phyloP scores from a whole-genome alignment of 208 protist genomes.

The Acanthamoeba castellanii region DNA sequence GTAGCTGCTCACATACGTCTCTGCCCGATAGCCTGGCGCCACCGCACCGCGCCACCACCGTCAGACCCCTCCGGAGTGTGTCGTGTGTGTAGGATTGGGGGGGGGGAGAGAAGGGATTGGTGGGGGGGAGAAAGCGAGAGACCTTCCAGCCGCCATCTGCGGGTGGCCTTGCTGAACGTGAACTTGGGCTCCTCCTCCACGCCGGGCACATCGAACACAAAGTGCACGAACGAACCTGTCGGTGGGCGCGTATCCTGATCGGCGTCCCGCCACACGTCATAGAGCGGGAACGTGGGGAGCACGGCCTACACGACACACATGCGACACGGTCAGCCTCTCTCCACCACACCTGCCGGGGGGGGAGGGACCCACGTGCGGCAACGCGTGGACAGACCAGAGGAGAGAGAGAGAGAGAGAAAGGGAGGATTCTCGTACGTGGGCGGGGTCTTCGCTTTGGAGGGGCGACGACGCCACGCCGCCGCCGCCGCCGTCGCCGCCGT shows the following conservation, averaged over 20 bases:
- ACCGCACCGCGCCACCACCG: too few relatives aligned
- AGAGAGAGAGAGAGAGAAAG: too few relatives aligned
- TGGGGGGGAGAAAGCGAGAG: neutral
- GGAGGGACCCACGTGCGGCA: too few relatives aligned
- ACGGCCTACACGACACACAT: too few relatives aligned
- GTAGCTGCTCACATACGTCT: neutral
- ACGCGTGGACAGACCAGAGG: too few relatives aligned
- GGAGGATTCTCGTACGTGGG: neutral
- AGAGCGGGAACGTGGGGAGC: neutral
- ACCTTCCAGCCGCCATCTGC: neutral
- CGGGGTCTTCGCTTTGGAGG: too few relatives aligned
- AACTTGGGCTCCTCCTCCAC: constrained; percentile 33
- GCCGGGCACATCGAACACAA: constrained; percentile 10
- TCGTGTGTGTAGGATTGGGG: too few relatives aligned
- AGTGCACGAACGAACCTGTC: neutral
- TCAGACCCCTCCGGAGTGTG: too few relatives aligned
- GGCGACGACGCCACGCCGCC: neutral
- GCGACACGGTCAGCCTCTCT: too few relatives aligned
- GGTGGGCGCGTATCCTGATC: neutral
- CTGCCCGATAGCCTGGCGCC: neutral
- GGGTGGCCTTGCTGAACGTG: constrained; percentile 33
- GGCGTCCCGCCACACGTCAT: neutral
- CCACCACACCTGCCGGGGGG: too few relatives aligned
- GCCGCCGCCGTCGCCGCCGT: neutral
- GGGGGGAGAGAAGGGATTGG: too few relatives aligned